Base-by-base conservation (phyloP, 2,329 filamentous ascomycete species). In the Seiridium cupressi region DNA sequence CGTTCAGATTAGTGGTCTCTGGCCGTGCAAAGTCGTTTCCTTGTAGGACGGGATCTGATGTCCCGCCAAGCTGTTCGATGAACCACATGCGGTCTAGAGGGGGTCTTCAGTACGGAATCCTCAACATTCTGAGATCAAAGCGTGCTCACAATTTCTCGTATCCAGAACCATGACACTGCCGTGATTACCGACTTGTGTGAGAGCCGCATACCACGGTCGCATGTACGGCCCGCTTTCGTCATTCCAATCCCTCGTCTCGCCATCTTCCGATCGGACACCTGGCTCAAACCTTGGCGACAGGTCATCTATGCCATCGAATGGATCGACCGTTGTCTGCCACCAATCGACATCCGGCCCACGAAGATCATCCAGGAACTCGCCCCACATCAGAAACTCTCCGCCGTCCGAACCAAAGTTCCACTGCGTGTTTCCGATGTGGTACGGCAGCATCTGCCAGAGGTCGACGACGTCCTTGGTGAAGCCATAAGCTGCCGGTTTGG, bases 141-240 rank as follows among this genome's bases (percentile, higher is more conserved):
- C 3, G n/a, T 31, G 60, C 54, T 60, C 55, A 64, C 65, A 60
- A 40, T 60, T 67, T n/a, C 60, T 59, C 4, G 65, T 67, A 54
- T 67, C 59, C 6, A 65, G 61, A 36, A 66, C 55, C 55, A 67
- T 60, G 31, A 67, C 49, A 51, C 63, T 63, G 7, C 65, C 65
- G 55, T 63, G 63, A 47, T 67, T 65, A 6, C 65, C 64, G 36
- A 57, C 58, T 6, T 61, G 58, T 36, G 47, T 65, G 40, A 67
- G 44, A 4, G 55, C 51, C 35, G 62, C 60, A 38, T 63, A 62
- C 64, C 65, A 67, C 18, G 63, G 64, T 18, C 57, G 57, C 42
- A 67, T 64, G 40, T 67, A 67, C 4, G 61, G 60, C 6, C 65
- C 65, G 32, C 62, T 53, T 51, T 65, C 63, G 31, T 60, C 34